These are phyloP conservation scores for Stagonosporopsis chrysanthemi DNA, from an alignment of 2,329 filamentous ascomycete genomes.

Conservation along the genomic window DNA sequence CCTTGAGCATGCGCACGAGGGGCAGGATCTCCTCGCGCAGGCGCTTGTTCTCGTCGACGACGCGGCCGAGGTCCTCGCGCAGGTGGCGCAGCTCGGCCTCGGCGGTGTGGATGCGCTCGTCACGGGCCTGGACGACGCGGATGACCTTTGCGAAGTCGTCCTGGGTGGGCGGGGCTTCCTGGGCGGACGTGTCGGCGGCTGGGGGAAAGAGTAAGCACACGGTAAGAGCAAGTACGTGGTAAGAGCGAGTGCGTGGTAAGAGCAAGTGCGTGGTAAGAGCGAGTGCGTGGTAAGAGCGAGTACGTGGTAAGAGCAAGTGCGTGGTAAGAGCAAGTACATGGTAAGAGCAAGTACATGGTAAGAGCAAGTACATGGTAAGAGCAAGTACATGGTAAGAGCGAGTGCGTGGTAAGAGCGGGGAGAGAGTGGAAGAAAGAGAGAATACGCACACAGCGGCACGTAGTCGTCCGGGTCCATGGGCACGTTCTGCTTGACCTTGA, in stretches of 20 bases:
- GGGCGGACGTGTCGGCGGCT: slow-evolving; percentile 89
- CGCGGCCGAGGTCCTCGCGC: slow-evolving; percentile 58
- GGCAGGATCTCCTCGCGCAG: slow-evolving; percentile 91
- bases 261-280: too few relatives aligned
- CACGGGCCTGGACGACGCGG: slow-evolving; percentile 85
- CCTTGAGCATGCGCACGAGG: slow-evolving; percentile 88
- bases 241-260: too few relatives aligned
- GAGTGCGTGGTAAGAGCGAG: too few relatives aligned
- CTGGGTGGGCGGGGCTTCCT: slow-evolving; percentile 86
- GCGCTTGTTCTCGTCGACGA: slow-evolving; percentile 82
- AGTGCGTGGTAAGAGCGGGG: too few relatives aligned
- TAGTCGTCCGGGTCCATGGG: slow-evolving; percentile 93
- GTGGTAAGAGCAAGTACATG: too few relatives aligned
- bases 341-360: too few relatives aligned
- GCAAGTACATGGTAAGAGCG: too few relatives aligned
- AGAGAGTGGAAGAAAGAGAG: slow-evolving; percentile 15
- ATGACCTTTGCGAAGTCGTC: slow-evolving; percentile 93
- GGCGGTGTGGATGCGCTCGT: slow-evolving; percentile 84
- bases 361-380: too few relatives aligned
- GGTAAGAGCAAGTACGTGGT: too few relatives aligned
- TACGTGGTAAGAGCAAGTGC: too few relatives aligned
- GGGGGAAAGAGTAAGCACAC: slow-evolving; percentile 23
- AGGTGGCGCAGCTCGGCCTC: slow-evolving; percentile 85
- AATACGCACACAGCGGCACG: slow-evolving; percentile 79
- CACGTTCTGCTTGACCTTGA: slow-evolving; percentile 92